Base-by-base conservation (phyloP, 768 basidiomycete genomes). In the Boletus rufocinnamomeus region DNA sequence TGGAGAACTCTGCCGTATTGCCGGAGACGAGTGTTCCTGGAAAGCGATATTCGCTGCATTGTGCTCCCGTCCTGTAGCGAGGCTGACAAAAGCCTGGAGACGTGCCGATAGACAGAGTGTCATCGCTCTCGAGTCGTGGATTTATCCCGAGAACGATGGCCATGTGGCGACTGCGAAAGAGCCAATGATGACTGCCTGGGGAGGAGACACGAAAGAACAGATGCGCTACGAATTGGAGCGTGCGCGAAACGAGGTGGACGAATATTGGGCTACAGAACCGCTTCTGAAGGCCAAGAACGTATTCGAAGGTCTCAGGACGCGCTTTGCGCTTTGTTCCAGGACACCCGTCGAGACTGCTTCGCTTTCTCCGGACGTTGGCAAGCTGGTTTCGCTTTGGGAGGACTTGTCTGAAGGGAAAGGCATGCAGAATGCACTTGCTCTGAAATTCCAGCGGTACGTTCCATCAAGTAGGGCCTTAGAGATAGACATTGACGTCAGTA, bases 21-120 rank as follows among this genome's bases (percentile, higher is more conserved):
- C 78, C 3, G 92, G 92, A 0, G 91, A 94, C 63, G 88, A 89
- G 66, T 88, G 86, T 58, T 84, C 89, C 16, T 94, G 88, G 89
- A 80, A 77, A 43, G 91, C 91, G 2, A 87, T 93, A 52, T 72
- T 72, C n/a, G 77, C 80, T 14, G 92, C 87, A 8, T 69, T 93
- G 17, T 89, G 87, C 60, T 86, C 87, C 17, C 77, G 85, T 28
- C 87, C 92, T 19, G 79, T 94, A 23, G 88, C 90, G 10, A 76
- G 92, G 38, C 71, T 93, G 50, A 88, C 86, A 50, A 91, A 91
- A 70, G 88, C 80, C 6, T 94, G 92, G 92, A 85, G 83, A 64
- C 78, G 91, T 21, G 88, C 89, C 0, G 87, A 91, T 57, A 69
- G 82, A 0, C 76, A 79, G 23, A 83, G 83, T 19, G 64, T 85